These are phyloP conservation scores for Coemansia sp. DNA, from an alignment of 192 early-diverging fungal genomes.

Conservation along the genomic window DNA sequence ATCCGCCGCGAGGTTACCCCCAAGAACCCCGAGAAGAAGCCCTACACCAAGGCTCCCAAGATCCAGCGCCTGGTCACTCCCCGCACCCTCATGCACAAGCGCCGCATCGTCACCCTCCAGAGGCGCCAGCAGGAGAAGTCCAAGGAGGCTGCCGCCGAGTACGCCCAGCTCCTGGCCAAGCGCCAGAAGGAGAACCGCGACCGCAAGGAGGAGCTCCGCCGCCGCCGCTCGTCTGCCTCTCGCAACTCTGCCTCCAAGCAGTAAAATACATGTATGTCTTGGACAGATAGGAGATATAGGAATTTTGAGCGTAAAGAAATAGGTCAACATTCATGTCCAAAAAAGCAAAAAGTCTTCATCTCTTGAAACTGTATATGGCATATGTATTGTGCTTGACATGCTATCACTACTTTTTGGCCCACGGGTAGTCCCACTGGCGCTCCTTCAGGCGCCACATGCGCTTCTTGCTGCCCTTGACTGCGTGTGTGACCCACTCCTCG, in stretches of 20 bases:
- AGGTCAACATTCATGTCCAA: neutral
- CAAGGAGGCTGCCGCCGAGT: conserved; percentile 69
- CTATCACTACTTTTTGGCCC: conserved; percentile 36
- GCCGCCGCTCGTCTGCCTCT: conserved; percentile 58
- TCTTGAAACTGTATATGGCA: too few relatives aligned
- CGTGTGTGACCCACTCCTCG: conserved; percentile 76
- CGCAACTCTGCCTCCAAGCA: conserved; percentile 60
- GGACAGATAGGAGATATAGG: conserved; percentile 13
- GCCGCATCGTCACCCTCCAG: conserved; percentile 88
- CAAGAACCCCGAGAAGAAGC: conserved; percentile 90
- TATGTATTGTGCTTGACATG: neutral
- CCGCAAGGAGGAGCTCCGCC: conserved; percentile 73
- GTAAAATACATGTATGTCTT: conserved; percentile 35
- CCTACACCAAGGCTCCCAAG: conserved; percentile 92
- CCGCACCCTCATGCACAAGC: conserved; percentile 94
- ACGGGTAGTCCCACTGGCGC: conserved; percentile 67
- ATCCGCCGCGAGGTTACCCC: conserved; percentile 92
- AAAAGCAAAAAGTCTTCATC: conserved; percentile 3
- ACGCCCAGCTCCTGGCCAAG: conserved; percentile 86
- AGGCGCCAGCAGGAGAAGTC: conserved; percentile 78
- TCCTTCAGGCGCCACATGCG: conserved; percentile 87
- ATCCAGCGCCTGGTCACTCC: conserved; percentile 99
- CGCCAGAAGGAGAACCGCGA: conserved; percentile 96
- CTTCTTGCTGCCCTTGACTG: conserved; percentile 75
- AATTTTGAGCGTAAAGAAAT: neutral